A percentile compares a stretch with the other conserved stretches of the same genome.
Evolutionary conservation across 2,329 filamentous ascomycete genomes (phyloP).

Genomic region (Helminthosporium solani): DNA sequence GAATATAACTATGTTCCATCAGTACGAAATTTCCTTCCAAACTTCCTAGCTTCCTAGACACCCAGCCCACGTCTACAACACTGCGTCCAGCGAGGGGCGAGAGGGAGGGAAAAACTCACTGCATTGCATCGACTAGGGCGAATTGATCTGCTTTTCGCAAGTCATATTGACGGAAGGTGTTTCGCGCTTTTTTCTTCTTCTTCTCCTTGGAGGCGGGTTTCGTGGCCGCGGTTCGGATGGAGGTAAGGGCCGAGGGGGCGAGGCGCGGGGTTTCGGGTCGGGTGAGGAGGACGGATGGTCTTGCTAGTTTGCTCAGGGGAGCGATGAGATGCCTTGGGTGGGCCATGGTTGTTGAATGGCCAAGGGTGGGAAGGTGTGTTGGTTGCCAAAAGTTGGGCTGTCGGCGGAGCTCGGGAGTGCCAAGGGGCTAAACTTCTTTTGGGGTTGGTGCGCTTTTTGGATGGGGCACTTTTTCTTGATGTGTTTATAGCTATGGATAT

Average conservation of each 20-base stretch:
- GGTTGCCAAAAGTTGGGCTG: constrained; percentile 24
- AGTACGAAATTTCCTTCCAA: too few species aligned
- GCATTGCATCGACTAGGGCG: constrained; percentile 87
- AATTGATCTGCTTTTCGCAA: constrained; percentile 70
- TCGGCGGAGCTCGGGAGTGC: constrained; percentile 24
- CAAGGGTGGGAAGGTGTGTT: constrained; percentile 7
- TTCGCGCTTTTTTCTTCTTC: constrained; percentile 62
- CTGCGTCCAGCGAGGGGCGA: too few species aligned
- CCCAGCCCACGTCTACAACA: too few species aligned
- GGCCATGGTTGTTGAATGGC: constrained; percentile 32
- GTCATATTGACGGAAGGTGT: constrained; percentile 63
- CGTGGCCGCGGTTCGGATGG: constrained; percentile 44
- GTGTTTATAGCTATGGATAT: too few species aligned
- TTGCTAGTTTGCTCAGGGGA: constrained; percentile 35
- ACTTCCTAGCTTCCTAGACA: too few species aligned
- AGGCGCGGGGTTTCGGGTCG: constrained; percentile 23
- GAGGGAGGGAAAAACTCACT: too few species aligned
- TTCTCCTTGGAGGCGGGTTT: constrained; percentile 45
- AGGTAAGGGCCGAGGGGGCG: constrained; percentile 34
- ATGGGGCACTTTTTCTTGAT: too few species aligned
- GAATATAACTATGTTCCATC: constrained; percentile 67
- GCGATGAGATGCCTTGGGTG: constrained; percentile 34
- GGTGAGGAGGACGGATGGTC: constrained; percentile 20
- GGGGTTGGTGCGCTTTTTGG: too few species aligned
- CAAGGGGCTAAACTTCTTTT: constrained; percentile 13